Evolutionary conservation across 306 rosid species (phyloP).

Genomic region (Hippophae tibetana): DNA sequence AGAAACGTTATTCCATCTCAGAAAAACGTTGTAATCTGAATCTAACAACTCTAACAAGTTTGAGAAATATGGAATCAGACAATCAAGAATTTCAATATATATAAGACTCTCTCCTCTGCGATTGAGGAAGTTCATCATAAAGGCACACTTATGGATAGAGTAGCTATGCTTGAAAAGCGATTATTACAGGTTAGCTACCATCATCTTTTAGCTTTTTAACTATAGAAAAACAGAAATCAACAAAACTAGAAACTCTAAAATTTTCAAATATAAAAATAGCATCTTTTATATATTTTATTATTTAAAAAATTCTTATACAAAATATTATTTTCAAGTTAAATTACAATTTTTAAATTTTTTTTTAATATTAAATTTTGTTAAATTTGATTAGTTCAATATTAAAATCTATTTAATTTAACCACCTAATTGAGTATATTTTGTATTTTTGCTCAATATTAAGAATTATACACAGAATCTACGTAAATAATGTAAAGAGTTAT

Average conservation of each 20-base stretch:
- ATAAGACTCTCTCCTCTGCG: conserved; percentile 27
- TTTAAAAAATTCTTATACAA: too few species aligned
- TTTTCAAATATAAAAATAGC: too few species aligned
- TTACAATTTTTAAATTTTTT: too few species aligned
- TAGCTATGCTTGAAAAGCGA: conserved; percentile 29
- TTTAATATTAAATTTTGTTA: too few species aligned
- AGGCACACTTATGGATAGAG: conserved; percentile 33
- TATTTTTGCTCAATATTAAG: too few species aligned
- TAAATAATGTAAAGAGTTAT: too few species aligned
- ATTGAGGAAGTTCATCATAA: conserved; percentile 31
- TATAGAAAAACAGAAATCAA: not conserved
- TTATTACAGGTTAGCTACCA: conserved; percentile 21
- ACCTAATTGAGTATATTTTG: too few species aligned
- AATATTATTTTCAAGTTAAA: too few species aligned
- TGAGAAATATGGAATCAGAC: conserved; percentile 2
- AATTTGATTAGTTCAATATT: too few species aligned
- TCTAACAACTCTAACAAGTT: not conserved
- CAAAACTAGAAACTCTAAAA: not conserved
- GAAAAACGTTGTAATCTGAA: not conserved
- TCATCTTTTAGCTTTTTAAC: not conserved
- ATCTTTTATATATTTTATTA: too few species aligned
- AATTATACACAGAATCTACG: too few species aligned
- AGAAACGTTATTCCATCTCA: conserved; percentile 14
- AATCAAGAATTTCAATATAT: not conserved
- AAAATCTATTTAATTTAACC: too few species aligned